phyloP scores from a whole-genome alignment of 768 basidiomycete species.

The Tylopilus vinaceipallidus region DNA sequence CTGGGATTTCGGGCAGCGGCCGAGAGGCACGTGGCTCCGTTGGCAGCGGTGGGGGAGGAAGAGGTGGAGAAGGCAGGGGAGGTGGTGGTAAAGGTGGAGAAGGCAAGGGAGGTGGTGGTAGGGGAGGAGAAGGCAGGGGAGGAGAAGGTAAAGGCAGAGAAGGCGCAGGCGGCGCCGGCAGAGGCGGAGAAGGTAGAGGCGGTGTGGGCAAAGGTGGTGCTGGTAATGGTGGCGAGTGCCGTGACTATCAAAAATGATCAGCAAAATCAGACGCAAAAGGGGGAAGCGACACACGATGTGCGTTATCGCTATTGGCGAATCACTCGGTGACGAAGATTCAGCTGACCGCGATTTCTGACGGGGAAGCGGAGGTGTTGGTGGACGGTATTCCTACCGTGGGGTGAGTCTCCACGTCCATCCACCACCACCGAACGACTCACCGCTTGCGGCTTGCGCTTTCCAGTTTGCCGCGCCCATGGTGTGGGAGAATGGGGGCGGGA shows the following conservation, averaged over 20 bases:
- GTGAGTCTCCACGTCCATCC: constrained; percentile 1
- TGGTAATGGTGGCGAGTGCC: constrained; percentile 25
- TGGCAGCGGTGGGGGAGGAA: constrained; percentile 26
- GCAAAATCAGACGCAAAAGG: neutral
- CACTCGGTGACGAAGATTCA: constrained; percentile 30
- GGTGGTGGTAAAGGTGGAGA: constrained; percentile 14
- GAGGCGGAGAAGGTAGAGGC: constrained; percentile 14
- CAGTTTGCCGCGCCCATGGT: constrained; percentile 29
- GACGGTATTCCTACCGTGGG: constrained; percentile 46
- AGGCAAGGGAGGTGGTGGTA: constrained; percentile 14
- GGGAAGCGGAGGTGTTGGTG: constrained; percentile 55
- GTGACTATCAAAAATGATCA: constrained; percentile 19
- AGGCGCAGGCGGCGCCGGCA: constrained; percentile 15
- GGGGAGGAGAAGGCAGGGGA: constrained; percentile 27
- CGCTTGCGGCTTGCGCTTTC: constrained; percentile 27
- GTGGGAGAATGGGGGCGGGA: constrained; percentile 37
- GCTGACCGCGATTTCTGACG: constrained; percentile 35
- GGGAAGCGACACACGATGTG: constrained; percentile 23
- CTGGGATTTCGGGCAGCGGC: constrained; percentile 30
- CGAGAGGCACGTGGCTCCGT: constrained; percentile 29
- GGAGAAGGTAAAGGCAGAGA: constrained; percentile 13
- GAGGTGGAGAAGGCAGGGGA: constrained; percentile 22
- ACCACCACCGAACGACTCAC: constrained; percentile 17
- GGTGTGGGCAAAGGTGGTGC: constrained; percentile 11
- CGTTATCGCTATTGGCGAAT: constrained; percentile 29